Base-by-base conservation (phyloP, 768 basidiomycete species). In the Thelephora ganbajun region DNA sequence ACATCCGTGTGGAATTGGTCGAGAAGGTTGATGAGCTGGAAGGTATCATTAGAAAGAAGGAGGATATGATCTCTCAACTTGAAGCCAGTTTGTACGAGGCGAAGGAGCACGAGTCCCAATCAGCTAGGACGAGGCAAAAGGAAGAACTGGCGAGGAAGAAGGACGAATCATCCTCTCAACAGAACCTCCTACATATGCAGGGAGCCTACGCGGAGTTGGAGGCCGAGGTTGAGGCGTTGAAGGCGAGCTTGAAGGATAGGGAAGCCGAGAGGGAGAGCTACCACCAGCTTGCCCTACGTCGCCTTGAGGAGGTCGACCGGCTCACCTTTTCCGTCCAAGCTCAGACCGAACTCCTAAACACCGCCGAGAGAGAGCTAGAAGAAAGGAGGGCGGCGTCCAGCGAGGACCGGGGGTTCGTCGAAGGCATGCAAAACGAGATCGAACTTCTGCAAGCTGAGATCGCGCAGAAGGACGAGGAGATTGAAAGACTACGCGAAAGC, bases 391-490 rank as follows among this genome's bases (percentile, higher is more conserved):
- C 56, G 37, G 65, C 65, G 42, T 63, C 79, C 63, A 72, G 76
- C 3, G 84, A 89, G 61, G 75, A 78, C 45, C 69, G 71, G 33
- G 75, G 73, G 34, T 73, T 83, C 61, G 66, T 88, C 49, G 67
- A 72, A 47, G 71, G 73, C 48, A 77, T 79, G 5, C 76, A 78
- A 51, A 71, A 73, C 48, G 88, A 89, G 56, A 71, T 84, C 49
- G 86, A 89, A 63, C 50, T 63, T n/a, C 71, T 87, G 33, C 77
- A 77, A 16, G 62, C 67, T 45, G 83, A 88, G 51, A 61, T 86
- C 26, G 60, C 59, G 37, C 65, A 68, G 46, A 80, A 77, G 54
- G 80, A 83, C 43, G 73, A 80, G 47, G 84, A 89, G 59, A 63
- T 86, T 47, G 73, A 78, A 52, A 70, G 67, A 35, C 67, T 83